These are phyloP conservation scores for Talaromyces sp. DNA, from an alignment of 2,329 filamentous ascomycete genomes.

Conservation along the genomic window DNA sequence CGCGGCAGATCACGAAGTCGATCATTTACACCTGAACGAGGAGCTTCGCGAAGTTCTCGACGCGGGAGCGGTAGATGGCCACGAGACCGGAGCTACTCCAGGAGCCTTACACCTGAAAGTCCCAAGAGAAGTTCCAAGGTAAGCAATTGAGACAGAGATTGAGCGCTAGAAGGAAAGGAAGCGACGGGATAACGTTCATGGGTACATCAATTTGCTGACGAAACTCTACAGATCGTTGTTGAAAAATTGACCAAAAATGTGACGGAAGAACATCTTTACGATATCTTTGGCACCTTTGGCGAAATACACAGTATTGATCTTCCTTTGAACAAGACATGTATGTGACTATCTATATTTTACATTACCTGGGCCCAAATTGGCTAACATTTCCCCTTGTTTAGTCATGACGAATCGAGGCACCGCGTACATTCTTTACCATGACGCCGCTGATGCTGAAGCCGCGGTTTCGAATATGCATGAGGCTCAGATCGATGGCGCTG, in stretches of 20 bases:
- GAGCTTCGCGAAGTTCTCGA: conserved; percentile 38
- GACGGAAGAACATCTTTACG: conserved; percentile 79
- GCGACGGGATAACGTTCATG: background rate
- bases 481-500: conserved; percentile 81
- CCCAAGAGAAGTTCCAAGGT: conserved; percentile 29
- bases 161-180: background rate
- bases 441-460: conserved; percentile 75
- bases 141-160: background rate
- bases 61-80: conserved; percentile 42
- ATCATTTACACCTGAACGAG: conserved; percentile 31
- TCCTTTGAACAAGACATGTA: conserved; percentile 83
- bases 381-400: conserved; percentile 37
- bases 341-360: conserved; percentile 18
- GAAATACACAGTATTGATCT: conserved; percentile 83
- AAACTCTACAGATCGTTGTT: conserved; percentile 75
- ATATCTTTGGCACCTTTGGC: conserved; percentile 90
- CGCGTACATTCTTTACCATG: conserved; percentile 82
- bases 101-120: conserved; percentile 33
- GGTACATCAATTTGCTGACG: background rate
- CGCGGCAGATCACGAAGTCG: conserved; percentile 31
- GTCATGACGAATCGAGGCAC: conserved; percentile 89
- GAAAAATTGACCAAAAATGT: conserved; percentile 96
- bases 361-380: background rate
- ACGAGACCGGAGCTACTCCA: conserved; percentile 39
- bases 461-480: conserved; percentile 98